phyloP scores from a whole-genome alignment of 169 alveolate genomes.

The Cryptosporidium andersoni region DNA sequence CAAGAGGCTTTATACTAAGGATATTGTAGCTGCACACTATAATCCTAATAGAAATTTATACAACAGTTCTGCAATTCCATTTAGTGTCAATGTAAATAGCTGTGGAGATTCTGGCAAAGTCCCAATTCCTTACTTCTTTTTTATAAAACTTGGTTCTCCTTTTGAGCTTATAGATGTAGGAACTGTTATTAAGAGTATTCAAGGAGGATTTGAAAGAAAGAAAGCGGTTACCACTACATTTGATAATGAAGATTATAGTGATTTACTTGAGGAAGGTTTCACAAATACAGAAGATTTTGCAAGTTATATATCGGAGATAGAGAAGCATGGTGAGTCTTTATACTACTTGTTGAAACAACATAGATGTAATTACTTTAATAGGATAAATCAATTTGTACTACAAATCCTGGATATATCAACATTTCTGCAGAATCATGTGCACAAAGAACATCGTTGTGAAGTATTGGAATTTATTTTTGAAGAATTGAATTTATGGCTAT shows the following conservation, averaged over 20 bases:
- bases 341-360: constrained; percentile 85
- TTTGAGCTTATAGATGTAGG: constrained; percentile 53
- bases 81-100: constrained; percentile 12
- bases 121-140: constrained; percentile 61
- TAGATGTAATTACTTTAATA: constrained; percentile 86
- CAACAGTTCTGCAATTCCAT: neutral
- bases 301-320: constrained; percentile 53
- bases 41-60: constrained; percentile 30
- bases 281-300: constrained; percentile 28
- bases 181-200: constrained; percentile 41
- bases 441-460: constrained; percentile 59
- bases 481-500: constrained; percentile 63
- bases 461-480: constrained; percentile 59
- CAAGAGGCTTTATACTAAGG: constrained; percentile 30
- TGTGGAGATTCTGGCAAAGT: constrained; percentile 8
- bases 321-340: constrained; percentile 55
- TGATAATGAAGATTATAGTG: neutral
- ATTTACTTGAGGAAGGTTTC: neutral
- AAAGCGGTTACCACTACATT: neutral
- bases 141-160: constrained; percentile 61
- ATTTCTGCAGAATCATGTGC: constrained; percentile 28
- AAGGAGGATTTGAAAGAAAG: constrained; percentile 7
- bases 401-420: constrained; percentile 79
- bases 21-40: constrained; percentile 46
- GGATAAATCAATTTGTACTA: constrained; percentile 80